These are phyloP conservation scores for Taxillus chinensis DNA, from an alignment of 164 flowering plant species.

Conservation along the genomic window DNA sequence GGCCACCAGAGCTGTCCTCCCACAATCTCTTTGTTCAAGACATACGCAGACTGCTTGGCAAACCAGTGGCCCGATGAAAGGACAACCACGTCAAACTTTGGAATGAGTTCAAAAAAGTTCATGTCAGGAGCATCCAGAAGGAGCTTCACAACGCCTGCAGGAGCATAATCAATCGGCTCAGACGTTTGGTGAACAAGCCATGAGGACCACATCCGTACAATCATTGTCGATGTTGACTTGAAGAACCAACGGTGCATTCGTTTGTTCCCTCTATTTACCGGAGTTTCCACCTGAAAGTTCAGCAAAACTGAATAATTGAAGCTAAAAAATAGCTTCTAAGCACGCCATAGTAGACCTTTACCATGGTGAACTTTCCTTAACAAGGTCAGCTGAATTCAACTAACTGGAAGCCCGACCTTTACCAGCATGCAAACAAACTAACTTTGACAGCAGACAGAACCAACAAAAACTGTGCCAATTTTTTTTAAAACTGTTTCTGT, in stretches of 20 bases:
- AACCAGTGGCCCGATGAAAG: constrained; percentile 99
- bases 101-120: constrained; percentile 43
- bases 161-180: constrained; percentile 58
- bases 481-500: no score
- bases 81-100: constrained; percentile 63
- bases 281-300: constrained; percentile 66
- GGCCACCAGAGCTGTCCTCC: constrained; percentile 98
- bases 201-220: constrained; percentile 91
- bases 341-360: no score
- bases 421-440: no score
- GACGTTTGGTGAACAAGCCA: constrained; percentile 78
- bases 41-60: constrained; percentile 75
- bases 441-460: no score
- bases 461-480: no score
- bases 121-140: constrained; percentile 77
- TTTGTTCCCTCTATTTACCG: constrained; percentile 68
- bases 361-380: no score
- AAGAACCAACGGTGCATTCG: constrained; percentile 84
- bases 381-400: no score
- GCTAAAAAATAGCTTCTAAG: no score
- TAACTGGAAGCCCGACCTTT: no score
- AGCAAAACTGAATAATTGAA: no score
- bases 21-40: constrained; percentile 64
- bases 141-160: constrained; percentile 61
- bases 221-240: constrained; percentile 48